phyloP scores from a whole-genome alignment of 192 early-diverging fungal species.

The Linnemannia schmuckeri region DNA sequence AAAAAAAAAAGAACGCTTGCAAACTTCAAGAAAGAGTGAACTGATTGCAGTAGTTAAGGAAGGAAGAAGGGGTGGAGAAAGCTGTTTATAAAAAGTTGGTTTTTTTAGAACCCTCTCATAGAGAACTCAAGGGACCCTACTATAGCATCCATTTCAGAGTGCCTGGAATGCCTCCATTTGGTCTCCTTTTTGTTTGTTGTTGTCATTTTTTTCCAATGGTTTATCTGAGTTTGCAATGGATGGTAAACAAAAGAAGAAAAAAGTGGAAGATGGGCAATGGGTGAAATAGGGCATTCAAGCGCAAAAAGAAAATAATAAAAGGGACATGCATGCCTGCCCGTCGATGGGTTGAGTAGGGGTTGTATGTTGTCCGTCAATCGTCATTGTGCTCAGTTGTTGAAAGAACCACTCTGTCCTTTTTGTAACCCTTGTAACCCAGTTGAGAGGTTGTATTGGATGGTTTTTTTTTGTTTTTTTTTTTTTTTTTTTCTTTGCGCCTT shows the following conservation, averaged over 20 bases:
- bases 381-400: slow-evolving; percentile 7
- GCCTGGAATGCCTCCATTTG: not conserved
- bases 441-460: not conserved
- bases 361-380: not conserved
- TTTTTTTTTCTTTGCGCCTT: not conserved
- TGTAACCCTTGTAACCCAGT: not conserved
- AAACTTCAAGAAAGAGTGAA: not conserved
- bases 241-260: not conserved
- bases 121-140: not conserved
- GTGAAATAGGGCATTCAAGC: not conserved
- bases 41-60: not conserved
- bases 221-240: not conserved
- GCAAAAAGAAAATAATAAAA: not conserved
- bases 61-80: not conserved
- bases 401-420: not conserved
- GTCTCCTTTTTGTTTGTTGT: not conserved
- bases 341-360: not conserved
- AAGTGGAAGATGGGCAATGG: not conserved
- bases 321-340: not conserved
- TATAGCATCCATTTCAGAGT: not conserved
- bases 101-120: not conserved
- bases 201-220: not conserved
- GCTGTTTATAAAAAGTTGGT: slow-evolving; percentile 1
- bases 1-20: not conserved
- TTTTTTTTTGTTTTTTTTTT: not conserved